Conservation (phyloP, 1,284 basidiomycete genomes). For the Meripilus lineatus region DNA sequence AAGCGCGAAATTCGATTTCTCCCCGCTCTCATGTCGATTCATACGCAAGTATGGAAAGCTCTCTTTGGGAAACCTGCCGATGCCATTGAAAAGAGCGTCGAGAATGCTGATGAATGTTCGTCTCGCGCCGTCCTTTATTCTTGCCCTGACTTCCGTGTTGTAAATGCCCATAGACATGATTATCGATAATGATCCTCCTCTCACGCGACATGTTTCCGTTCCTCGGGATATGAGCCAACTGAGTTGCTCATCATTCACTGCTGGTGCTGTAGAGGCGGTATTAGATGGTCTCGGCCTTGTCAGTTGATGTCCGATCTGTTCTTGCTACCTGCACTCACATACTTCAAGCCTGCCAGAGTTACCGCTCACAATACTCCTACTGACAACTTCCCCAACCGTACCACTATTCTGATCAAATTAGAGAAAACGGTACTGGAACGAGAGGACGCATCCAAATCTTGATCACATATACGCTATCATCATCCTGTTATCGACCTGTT, state of each 20-base stretch:
- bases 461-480: too few relatives aligned
- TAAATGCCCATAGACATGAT: conserved; percentile 81
- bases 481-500: too few relatives aligned
- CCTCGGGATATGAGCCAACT: conserved; percentile 93
- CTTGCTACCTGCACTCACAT: conserved; percentile 9
- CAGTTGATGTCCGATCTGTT: conserved; percentile 40
- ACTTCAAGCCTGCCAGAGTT: conserved; percentile 83
- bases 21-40: conserved; percentile 85
- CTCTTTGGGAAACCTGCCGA: conserved; percentile 94
- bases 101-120: conserved; percentile 93
- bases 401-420: conserved; percentile 92
- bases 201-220: conserved; percentile 89
- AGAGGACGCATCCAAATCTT: conserved; percentile 80
- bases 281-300: conserved; percentile 95
- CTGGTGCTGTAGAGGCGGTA: conserved; percentile 96
- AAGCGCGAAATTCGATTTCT: conserved; percentile 87
- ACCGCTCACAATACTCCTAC: conserved; percentile 94
- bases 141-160: conserved; percentile 6
- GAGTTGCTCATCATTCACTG: conserved; percentile 94
- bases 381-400: conserved; percentile 75
- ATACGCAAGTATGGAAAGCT: conserved; percentile 91
- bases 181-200: conserved; percentile 90
- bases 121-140: conserved; percentile 9
- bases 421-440: conserved; percentile 87
- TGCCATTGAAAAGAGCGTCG: conserved; percentile 92